Evolutionary conservation across 2,329 filamentous ascomycete genomes (phyloP).

Genomic region (Albophoma yamanashiensis): DNA sequence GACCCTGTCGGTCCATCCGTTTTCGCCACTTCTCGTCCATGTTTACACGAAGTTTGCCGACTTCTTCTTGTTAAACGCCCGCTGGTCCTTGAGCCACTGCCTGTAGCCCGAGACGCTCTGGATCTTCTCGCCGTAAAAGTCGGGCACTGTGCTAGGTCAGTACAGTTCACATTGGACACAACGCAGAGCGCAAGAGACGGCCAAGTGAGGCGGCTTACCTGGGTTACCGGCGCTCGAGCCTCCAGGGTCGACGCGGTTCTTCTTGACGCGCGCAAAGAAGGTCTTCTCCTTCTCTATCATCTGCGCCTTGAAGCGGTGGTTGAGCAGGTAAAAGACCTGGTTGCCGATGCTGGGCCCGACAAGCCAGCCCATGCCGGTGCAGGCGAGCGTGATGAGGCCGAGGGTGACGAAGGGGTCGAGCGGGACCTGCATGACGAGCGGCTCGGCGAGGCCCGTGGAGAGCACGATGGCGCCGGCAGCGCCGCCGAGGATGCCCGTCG

Average conservation of each 20-base stretch:
- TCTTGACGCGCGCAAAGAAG: constrained; percentile 87
- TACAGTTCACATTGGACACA: background rate
- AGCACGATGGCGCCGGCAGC: constrained; percentile 54
- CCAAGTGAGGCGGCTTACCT: constrained; percentile 25
- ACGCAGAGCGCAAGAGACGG: background rate
- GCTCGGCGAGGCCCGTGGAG: constrained; percentile 61
- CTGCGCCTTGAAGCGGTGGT: constrained; percentile 58
- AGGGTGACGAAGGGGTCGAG: constrained; percentile 82
- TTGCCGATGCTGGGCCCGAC: constrained; percentile 75
- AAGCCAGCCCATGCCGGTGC: constrained; percentile 78
- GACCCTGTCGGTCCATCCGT: background rate
- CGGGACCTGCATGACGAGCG: constrained; percentile 59
- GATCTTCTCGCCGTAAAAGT: constrained; percentile 99
- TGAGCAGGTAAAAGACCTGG: constrained; percentile 64
- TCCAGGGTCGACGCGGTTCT: constrained; percentile 82
- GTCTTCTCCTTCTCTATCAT: constrained; percentile 86
- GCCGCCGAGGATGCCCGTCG: constrained; percentile 52
- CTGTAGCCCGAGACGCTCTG: constrained; percentile 84
- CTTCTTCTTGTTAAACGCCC: constrained; percentile 95
- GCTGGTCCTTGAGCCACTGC: constrained; percentile 94
- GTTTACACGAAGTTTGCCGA: constrained; percentile 50
- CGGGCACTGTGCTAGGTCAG: constrained; percentile 52
- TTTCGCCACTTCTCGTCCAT: constrained; percentile 3
- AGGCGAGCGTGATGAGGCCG: constrained; percentile 67
- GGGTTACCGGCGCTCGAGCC: constrained; percentile 86